A percentile compares a stretch with the other conserved stretches of the same genome.
These are phyloP conservation scores for Spinacia oleracea DNA, from an alignment of 179 eudicot genomes.

Conservation along the genomic window DNA sequence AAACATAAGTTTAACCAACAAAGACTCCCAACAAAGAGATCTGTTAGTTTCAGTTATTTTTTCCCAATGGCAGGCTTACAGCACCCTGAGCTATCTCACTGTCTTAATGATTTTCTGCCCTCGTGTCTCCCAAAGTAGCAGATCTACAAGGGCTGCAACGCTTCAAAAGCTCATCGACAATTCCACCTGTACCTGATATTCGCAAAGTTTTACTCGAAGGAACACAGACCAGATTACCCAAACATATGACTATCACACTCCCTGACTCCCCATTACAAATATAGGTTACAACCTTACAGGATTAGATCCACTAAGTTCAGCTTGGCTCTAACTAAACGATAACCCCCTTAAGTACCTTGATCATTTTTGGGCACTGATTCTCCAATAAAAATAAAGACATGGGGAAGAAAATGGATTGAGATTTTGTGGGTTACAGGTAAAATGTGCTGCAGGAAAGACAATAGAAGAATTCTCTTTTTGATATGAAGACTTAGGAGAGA, in stretches of 20 bases:
- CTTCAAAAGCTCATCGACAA: background rate
- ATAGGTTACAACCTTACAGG: background rate
- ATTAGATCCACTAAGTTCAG: background rate
- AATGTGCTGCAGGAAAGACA: background rate
- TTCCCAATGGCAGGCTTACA: background rate
- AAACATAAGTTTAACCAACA: background rate
- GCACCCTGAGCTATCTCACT: background rate
- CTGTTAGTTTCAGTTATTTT: background rate
- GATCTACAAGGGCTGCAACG: background rate
- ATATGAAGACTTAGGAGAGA: background rate
- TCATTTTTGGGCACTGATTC: background rate
- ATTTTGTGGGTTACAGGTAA: background rate
- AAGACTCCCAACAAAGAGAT: background rate
- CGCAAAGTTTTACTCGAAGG: background rate
- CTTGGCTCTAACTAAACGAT: background rate
- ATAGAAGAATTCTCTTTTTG: background rate
- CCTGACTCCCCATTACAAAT: background rate
- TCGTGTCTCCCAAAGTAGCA: background rate
- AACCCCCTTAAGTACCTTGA: background rate
- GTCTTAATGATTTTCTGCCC: background rate
- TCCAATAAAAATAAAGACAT: background rate
- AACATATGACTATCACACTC: background rate
- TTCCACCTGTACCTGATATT: background rate
- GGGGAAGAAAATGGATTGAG: background rate
- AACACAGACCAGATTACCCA: background rate